Evolutionary conservation across 345 rosid species (phyloP).

Genomic region (Corchorus olitorius): DNA sequence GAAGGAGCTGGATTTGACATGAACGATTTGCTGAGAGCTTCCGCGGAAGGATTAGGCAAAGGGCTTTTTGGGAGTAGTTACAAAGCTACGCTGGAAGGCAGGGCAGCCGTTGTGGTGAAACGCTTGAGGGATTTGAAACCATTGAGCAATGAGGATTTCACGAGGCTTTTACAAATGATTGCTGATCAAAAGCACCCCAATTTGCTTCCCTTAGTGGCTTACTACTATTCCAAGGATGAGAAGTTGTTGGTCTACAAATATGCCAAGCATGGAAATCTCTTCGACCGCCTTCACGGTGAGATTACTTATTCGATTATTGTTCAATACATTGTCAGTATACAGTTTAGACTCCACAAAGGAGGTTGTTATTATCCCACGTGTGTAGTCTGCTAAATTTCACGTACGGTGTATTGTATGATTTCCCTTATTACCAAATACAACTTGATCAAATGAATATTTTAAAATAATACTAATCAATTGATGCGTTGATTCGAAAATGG

Average conservation of each 20-base stretch:
- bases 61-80: constrained; percentile 53
- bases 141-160: constrained; percentile 42
- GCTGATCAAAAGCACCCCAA: constrained; percentile 46
- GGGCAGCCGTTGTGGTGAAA: constrained; percentile 42
- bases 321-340: no score
- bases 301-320: no score
- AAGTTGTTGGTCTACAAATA: constrained; percentile 48
- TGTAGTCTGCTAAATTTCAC: no score
- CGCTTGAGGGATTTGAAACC: constrained; percentile 50
- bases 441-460: no score
- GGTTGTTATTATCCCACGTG: no score
- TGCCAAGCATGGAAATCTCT: constrained; percentile 51
- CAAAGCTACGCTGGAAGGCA: constrained; percentile 42
- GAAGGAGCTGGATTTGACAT: constrained; percentile 30
- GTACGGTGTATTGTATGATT: no score
- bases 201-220: constrained; percentile 65
- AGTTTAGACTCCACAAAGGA: no score
- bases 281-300: constrained; percentile 56
- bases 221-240: constrained; percentile 69
- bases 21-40: constrained; percentile 49
- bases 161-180: constrained; percentile 33
- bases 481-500: no score
- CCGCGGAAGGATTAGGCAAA: constrained; percentile 54
- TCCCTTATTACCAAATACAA: no score
- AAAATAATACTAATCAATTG: no score